Evolutionary conservation across 768 basidiomycete genomes (phyloP), one percentile per base, ranked within the genome.

Genomic region (Nidularia pulvinata): DNA sequence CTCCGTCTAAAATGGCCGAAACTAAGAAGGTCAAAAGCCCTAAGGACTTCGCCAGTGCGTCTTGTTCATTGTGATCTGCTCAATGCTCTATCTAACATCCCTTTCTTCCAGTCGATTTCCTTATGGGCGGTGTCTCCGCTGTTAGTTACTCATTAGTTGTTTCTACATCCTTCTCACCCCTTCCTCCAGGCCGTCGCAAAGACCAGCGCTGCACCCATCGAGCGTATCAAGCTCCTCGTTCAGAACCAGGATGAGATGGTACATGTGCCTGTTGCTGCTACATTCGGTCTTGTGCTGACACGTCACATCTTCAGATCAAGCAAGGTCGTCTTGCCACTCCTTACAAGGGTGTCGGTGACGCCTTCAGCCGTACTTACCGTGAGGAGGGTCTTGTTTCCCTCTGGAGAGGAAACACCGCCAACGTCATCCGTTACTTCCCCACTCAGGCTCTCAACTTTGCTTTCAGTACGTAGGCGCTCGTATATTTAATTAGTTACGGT

Each of bases 371-470:
- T 61, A 98, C 95, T 55, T 96, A 95, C 84, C 77, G 73, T 61
- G 96, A 98, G 13, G 97, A 99, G 82, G 97, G 97, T 73, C 77
- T 97, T 50, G 81, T 94, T 58, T 91, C 97, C 19, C 81, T 99
- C 68, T 98, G 97, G 97, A 82, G 97, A 79, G 97, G 97, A 75
- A 99, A 99, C 88, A 98, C 96, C 55, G 96, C 97, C 85, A 99
- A 99, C 79, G 97, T 99, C 78, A 97, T 99, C 80, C 95, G 97
- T 72, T 99, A 99, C 91, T 99, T 99, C 94, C 97, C 97, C 50
- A 99, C 97, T 54, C 96, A 99, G 75, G 97, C 97, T 39, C 78
- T 98, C 65, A 99, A 99, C 91, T 98, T 99, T 67, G 96, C 96
- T 71, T 98, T 98, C 90, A 98, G 92, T 97, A 63, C 64, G 94